These are phyloP conservation scores for Artomyces pyxidatus DNA, from an alignment of 768 basidiomycete genomes.

Conservation along the genomic window DNA sequence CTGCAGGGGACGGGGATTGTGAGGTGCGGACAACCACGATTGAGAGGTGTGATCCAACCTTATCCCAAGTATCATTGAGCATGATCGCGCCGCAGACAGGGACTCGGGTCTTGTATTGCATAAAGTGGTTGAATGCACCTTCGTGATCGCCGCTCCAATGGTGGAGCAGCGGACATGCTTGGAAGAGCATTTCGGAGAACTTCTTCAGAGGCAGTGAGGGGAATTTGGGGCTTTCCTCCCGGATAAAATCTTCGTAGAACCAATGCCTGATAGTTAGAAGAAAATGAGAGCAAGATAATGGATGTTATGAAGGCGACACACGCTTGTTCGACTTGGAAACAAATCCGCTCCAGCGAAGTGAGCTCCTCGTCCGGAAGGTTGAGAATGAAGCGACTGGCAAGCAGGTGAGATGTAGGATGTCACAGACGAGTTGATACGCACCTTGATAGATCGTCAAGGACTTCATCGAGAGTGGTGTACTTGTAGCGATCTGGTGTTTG, in stretches of 20 bases:
- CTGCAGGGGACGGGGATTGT: slow-evolving; percentile 32
- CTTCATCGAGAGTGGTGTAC: slow-evolving; percentile 60
- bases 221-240: slow-evolving; percentile 81
- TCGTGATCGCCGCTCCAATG: slow-evolving; percentile 84
- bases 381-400: slow-evolving; percentile 81
- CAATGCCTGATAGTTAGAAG: slow-evolving; percentile 63
- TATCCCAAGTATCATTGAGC: slow-evolving; percentile 87
- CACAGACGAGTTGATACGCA: slow-evolving; percentile 22
- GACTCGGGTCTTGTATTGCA: slow-evolving; percentile 93
- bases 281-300: slow-evolving; percentile 10
- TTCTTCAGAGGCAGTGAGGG: slow-evolving; percentile 85
- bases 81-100: slow-evolving; percentile 98
- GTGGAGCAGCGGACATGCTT: slow-evolving; percentile 72
- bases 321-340: slow-evolving; percentile 99
- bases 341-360: slow-evolving; percentile 83
- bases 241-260: slow-evolving; percentile 99
- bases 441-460: slow-evolving; percentile 89
- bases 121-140: slow-evolving; percentile 80
- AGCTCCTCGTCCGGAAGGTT: slow-evolving; percentile 94
- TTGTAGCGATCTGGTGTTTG: slow-evolving; percentile 58
- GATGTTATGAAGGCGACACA: slow-evolving; percentile 34
- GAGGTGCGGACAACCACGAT: slow-evolving; percentile 9
- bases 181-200: slow-evolving; percentile 89
- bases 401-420: slow-evolving; percentile 11
- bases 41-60: slow-evolving; percentile 42